A percentile compares a stretch with the other conserved stretches of the same genome.
These are phyloP conservation scores for Aspergillus floridensis DNA, from an alignment of 2,329 filamentous ascomycete genomes.

Conservation along the genomic window DNA sequence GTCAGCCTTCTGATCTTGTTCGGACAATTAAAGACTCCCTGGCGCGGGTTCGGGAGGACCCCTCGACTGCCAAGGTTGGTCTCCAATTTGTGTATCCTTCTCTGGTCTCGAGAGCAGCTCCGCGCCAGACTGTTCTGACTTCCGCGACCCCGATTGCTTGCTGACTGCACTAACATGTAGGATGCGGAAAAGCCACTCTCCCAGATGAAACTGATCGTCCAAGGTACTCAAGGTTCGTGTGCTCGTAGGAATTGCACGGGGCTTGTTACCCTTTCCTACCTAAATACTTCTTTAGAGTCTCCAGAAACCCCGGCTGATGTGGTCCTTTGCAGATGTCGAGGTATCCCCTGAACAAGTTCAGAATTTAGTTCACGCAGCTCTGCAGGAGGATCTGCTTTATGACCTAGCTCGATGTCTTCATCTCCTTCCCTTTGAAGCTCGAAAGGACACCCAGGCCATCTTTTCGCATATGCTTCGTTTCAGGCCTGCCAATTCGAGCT, in stretches of 20 bases:
- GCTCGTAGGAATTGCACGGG: background rate
- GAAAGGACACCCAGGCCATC: slow-evolving; percentile 93
- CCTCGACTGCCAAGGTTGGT: slow-evolving; percentile 55
- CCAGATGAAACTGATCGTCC: slow-evolving; percentile 89
- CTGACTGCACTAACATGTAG: slow-evolving; percentile 48
- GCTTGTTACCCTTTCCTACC: background rate
- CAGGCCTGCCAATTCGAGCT: slow-evolving; percentile 61
- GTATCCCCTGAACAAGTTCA: slow-evolving; percentile 83
- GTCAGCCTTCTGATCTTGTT: slow-evolving; percentile 61
- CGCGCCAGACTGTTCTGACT: background rate
- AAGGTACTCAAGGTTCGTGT: slow-evolving; percentile 77
- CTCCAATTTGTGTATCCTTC: background rate
- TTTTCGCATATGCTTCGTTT: slow-evolving; percentile 95
- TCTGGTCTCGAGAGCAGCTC: background rate
- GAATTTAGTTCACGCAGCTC: slow-evolving; percentile 77
- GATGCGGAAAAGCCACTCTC: slow-evolving; percentile 76
- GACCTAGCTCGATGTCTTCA: slow-evolving; percentile 78
- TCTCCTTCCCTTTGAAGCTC: slow-evolving; percentile 87
- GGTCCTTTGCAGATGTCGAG: slow-evolving; percentile 66
- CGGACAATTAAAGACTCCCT: slow-evolving; percentile 64
- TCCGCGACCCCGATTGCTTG: slow-evolving; percentile 14
- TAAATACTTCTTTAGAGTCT: background rate
- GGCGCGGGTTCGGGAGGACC: slow-evolving; percentile 58
- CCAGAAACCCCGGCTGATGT: slow-evolving; percentile 6
- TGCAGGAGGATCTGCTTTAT: slow-evolving; percentile 86